Base-by-base conservation (phyloP, 2,329 filamentous ascomycete species). In the Beauveria rudraprayagi region DNA sequence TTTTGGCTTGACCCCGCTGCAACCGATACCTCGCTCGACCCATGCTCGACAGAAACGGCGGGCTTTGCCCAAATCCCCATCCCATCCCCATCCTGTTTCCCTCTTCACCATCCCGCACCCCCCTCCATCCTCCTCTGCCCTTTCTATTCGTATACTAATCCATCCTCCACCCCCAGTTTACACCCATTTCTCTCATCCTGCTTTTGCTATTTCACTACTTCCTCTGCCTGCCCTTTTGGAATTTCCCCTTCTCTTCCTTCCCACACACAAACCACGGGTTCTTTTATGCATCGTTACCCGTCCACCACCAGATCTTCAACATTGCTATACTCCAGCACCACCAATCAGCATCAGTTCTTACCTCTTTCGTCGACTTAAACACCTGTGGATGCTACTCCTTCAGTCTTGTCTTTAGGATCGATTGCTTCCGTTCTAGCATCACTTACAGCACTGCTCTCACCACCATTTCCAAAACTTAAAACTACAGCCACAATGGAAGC, bases 401-500 rank as follows among this genome's bases (percentile, higher is more conserved):
- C 30, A 56, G 24, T 46, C 19, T 10, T 11, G n/a, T 10, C 41
- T 17, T 14, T 34, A 19, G 14, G 47, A 51, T n/a, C 7, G 48
- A 52, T 34, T 52, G 40, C 19, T 43, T 46, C 44, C 48, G 37
- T 14, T 37, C 34, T 41, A 28, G 51, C 28, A 24, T 43, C 62
- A 57, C 43, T 48, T 54, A 55, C 28, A 58, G 54, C 54, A 53
- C n/a, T 10, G 26, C 57, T 37, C 34, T 37, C 34, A 50, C 57
- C 50, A 56, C 52, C 40, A 17, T 14, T 10, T 19, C 44, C 37
- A 46, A 28, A 56, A 28, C 53, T 48, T n/a, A 24, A 40, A 40
- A 34, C 16, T 50, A 48, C 46, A 47, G 14, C 55, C 55, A 60
- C 63, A 65, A 84, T 86, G 81, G 77, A 83, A 63, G 79, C 77